These are phyloP conservation scores for Rhododendron simsii DNA, from an alignment of 148 eudicot species.

Conservation along the genomic window DNA sequence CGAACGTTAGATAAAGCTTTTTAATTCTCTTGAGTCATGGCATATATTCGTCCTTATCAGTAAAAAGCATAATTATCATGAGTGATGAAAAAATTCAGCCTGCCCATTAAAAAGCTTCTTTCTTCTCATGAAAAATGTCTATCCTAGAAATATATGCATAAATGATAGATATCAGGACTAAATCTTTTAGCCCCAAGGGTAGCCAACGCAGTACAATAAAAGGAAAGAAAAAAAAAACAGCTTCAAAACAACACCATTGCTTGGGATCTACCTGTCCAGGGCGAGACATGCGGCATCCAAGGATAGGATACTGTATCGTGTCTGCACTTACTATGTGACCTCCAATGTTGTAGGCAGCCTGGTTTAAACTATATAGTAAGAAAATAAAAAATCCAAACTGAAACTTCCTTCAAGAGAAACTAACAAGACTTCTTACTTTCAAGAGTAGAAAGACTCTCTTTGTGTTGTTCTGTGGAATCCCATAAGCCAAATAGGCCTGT, in stretches of 20 bases:
- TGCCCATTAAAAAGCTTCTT: background rate
- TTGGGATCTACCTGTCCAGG: slow-evolving; percentile 69
- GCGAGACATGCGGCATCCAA: slow-evolving; percentile 84
- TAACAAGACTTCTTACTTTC: slow-evolving; percentile 45
- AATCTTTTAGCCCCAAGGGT: background rate
- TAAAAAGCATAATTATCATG: background rate
- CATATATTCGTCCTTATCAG: background rate
- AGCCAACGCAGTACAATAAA: background rate
- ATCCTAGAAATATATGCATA: background rate
- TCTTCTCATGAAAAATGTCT: background rate
- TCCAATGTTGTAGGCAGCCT: slow-evolving; percentile 95
- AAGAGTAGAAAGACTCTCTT: slow-evolving; percentile 79
- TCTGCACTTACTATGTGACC: slow-evolving; percentile 85
- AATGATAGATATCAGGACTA: background rate
- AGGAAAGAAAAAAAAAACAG: background rate
- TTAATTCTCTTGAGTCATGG: background rate
- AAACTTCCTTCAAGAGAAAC: background rate
- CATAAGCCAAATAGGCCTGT: slow-evolving; percentile 93
- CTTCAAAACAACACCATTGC: background rate
- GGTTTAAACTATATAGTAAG: slow-evolving; percentile 14
- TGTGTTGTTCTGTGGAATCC: slow-evolving; percentile 81
- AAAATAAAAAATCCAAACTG: background rate
- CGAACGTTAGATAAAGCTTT: background rate
- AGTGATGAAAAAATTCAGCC: background rate
- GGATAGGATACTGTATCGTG: slow-evolving; percentile 65